Evolutionary conservation across 768 basidiomycete genomes (phyloP), one percentile per base, ranked within the genome.

Genomic region (Austroboletus eburneus): DNA sequence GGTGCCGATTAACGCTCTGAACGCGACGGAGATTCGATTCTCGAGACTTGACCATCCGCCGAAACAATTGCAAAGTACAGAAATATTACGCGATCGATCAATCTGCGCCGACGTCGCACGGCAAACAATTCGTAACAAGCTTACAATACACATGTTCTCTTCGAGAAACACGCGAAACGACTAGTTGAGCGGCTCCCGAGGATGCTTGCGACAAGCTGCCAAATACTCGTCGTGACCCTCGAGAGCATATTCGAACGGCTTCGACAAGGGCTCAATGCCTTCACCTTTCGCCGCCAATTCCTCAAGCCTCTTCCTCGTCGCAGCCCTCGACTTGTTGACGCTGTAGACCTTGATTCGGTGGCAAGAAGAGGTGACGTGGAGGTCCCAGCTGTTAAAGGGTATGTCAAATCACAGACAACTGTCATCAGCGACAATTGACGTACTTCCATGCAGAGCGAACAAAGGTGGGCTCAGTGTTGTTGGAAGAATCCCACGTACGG

Each of bases 361-460:
- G 47, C 65, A 69, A 1, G 76, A 77, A 13, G 76, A 78, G 1
- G 77, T 78, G 37, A 78, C 76, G 47, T 79, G 77, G 23, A 75
- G 64, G 46, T 74, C 74, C 75, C 75, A 75, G 58, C 73, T 77
- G 56, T 25, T 4, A 22, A 21, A 17, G 20, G 13, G 9, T n/a
- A 18, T 29, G 39, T 40, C 22, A 46, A 32, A 18, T 4, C 7
- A 25, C 18, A 18, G 20, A 20, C 7, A n/a, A 21, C 22, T 13
- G 12, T 32, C 22, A 23, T 13, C 4, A 33, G 32, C 16, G 32
- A 7, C 16, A 13, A 9, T 4, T 14, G 41, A 63, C 74, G 46
- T 49, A 76, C 76, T 78, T 78, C 76, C 76, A 77, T 4, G 77
- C 71, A 7, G 76, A 77, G 37, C 76, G 72, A 14, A 78, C 73